A percentile compares a stretch with the other conserved stretches of the same genome.
Evolutionary conservation across 2,329 filamentous ascomycete species (phyloP).

Genomic region (Pseudogymnoascus sp.): DNA sequence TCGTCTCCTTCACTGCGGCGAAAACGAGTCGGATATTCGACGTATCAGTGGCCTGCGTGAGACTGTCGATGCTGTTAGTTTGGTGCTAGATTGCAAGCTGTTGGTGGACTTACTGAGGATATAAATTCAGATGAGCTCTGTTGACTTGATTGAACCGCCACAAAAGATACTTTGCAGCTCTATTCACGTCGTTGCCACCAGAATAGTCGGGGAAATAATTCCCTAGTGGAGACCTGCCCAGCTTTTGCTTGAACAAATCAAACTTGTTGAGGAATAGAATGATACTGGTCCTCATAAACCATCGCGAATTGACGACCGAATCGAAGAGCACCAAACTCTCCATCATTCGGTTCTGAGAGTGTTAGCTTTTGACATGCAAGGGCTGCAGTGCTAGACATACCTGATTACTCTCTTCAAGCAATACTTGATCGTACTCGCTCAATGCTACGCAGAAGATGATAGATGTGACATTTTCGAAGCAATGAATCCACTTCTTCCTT

Average conservation of each 20-base stretch:
- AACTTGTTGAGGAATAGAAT: slow-evolving; percentile 99
- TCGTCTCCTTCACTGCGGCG: slow-evolving; percentile 97
- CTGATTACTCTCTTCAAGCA: slow-evolving; percentile 95
- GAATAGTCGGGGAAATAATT: slow-evolving; percentile 99
- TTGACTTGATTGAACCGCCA: slow-evolving; percentile 99
- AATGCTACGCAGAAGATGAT: slow-evolving; percentile 99
- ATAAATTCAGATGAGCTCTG: slow-evolving; percentile 87
- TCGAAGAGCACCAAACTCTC: slow-evolving; percentile 94
- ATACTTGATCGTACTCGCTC: slow-evolving; percentile 96
- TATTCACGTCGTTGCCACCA: slow-evolving; percentile 94
- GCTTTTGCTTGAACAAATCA: slow-evolving; percentile 93
- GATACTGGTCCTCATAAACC: slow-evolving; percentile 99
- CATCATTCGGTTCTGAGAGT: slow-evolving; percentile 91
- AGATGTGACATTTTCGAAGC: slow-evolving; percentile 98
- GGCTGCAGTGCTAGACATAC: slow-evolving; percentile 42
- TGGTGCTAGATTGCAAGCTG: slow-evolving; percentile 9
- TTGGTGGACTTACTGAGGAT: slow-evolving; percentile 73
- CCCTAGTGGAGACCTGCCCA: slow-evolving; percentile 78
- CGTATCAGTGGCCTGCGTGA: slow-evolving; percentile 97
- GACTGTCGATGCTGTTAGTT: slow-evolving; percentile 49
- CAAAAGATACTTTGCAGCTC: slow-evolving; percentile 92
- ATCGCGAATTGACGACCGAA: slow-evolving; percentile 95
- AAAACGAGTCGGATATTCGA: slow-evolving; percentile 98
- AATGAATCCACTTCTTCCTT: slow-evolving; percentile 99
- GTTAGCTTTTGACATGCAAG: slow-evolving; percentile 15